Evolutionary conservation across 805 yeast species (phyloP).

Genomic region (Spencermartinsiella europaea): DNA sequence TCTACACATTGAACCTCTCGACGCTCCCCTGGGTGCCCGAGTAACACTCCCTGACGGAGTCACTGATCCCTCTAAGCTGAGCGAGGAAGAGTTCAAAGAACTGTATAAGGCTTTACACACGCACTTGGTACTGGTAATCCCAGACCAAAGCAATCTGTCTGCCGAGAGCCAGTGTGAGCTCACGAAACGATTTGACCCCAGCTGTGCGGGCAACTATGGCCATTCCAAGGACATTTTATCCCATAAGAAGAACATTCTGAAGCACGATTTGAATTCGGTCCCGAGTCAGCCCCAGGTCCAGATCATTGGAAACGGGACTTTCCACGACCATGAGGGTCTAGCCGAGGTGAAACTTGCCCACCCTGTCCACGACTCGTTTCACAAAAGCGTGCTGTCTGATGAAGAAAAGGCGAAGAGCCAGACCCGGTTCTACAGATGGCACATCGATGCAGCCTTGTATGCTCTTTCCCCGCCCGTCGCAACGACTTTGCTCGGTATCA

Average conservation of each 20-base stretch:
- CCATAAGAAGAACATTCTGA: slow-evolving; percentile 60
- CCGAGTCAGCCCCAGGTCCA: slow-evolving; percentile 86
- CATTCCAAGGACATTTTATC: slow-evolving; percentile 71
- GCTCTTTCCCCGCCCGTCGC: slow-evolving; percentile 82
- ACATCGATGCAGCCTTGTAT: slow-evolving; percentile 84
- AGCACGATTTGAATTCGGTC: slow-evolving; percentile 74
- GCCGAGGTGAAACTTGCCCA: slow-evolving; percentile 62
- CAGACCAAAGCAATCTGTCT: slow-evolving; percentile 58
- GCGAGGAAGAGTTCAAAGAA: slow-evolving; percentile 56
- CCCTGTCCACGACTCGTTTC: slow-evolving; percentile 81
- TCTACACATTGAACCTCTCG: slow-evolving; percentile 41
- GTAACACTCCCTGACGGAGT: slow-evolving; percentile 61
- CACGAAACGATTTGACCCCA: slow-evolving; percentile 75
- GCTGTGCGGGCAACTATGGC: slow-evolving; percentile 67
- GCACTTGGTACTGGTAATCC: slow-evolving; percentile 69
- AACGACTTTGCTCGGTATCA: slow-evolving; percentile 77
- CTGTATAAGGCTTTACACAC: slow-evolving; percentile 62
- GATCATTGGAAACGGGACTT: slow-evolving; percentile 75
- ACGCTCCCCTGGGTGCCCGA: slow-evolving; percentile 63
- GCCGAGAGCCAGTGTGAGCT: slow-evolving; percentile 73
- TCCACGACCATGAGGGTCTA: slow-evolving; percentile 51
- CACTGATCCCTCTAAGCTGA: slow-evolving; percentile 66
- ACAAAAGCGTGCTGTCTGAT: slow-evolving; percentile 57
- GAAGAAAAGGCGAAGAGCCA: slow-evolving; percentile 55
- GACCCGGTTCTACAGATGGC: slow-evolving; percentile 91